Evolutionary conservation across 2,329 filamentous ascomycete genomes (phyloP), one percentile per base, ranked within the genome.

Genomic region (Dactylellina cionopaga): DNA sequence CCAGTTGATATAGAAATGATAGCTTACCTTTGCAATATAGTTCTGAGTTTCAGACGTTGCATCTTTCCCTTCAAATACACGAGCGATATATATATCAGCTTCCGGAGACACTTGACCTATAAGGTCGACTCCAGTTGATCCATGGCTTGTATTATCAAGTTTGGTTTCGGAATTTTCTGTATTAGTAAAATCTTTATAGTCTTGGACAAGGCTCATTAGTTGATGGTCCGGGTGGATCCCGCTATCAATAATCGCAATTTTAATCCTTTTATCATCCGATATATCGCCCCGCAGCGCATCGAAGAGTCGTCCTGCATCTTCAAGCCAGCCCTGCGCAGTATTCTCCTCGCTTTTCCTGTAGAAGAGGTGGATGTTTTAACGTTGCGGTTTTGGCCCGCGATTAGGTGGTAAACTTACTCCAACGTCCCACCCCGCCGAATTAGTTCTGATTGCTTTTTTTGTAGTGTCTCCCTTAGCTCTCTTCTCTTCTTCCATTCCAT

Each of bases 401-500:
- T n/a, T n/a, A n/a, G n/a, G n/a, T n/a, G 15, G 24, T 3, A 44
- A 4, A 44, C 41, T 44, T 19, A 44, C 41, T n/a, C 41, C n/a
- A 44, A 19, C 10, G 41, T 44, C 41, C 41, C 41, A 4, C 41
- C 41, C 10, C 24, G 41, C 19, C 13, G 19, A 22, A 44, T 44
- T 22, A 19, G 41, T 44, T 17, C 41, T 44, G 19, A 10, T 6
- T 44, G 15, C 19, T 44, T n/a, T 17, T 1, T 44, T 17, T 44
- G 15, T 44, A n/a, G 17, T 22, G 19, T 44, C 24, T 44, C 41
- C 11, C 17, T 44, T 19, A 19, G 24, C 24, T 22, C 24, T 22
- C 41, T 44, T 44, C 41, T n/a, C 10, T 10, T n/a, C n/a, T 44
- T 19, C 41, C 41, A 44, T 44, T 44, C 41, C 41, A 22, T 44